Evolutionary conservation across 306 rosid species (phyloP).

Genomic region (Clitoria ternatea): DNA sequence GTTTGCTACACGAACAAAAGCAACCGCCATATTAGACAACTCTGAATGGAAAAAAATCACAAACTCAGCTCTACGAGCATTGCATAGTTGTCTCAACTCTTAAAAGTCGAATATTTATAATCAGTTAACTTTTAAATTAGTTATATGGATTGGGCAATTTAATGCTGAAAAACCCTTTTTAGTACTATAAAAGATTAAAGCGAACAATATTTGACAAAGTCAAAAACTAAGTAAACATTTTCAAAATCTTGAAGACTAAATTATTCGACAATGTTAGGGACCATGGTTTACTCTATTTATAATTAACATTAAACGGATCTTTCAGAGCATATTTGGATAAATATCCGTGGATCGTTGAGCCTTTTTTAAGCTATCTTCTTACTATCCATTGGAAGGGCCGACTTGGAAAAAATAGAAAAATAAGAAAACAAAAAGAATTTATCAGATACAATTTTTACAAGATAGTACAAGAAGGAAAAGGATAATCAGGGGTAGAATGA

Average conservation of each 20-base stretch:
- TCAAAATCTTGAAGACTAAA: too few species aligned
- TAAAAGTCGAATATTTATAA: too few species aligned
- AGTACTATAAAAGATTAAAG: too few species aligned
- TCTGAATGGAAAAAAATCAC: neutral
- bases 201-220: too few species aligned
- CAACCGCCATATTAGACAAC: neutral
- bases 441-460: neutral
- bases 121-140: too few species aligned
- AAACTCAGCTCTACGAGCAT: neutral
- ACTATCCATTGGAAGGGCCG: neutral
- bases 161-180: too few species aligned
- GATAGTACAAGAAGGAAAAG: neutral
- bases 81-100: neutral
- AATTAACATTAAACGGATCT: neutral
- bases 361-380: neutral
- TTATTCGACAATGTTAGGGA: too few species aligned
- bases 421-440: neutral
- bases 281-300: too few species aligned
- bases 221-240: too few species aligned
- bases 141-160: too few species aligned
- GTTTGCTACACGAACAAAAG: constrained; percentile 71
- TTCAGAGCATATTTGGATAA: neutral
- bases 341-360: neutral
- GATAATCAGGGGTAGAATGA: neutral
- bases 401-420: neutral